Conservation (phyloP, 176 grass and related monocot species). For the Ensete glaucum region DNA sequence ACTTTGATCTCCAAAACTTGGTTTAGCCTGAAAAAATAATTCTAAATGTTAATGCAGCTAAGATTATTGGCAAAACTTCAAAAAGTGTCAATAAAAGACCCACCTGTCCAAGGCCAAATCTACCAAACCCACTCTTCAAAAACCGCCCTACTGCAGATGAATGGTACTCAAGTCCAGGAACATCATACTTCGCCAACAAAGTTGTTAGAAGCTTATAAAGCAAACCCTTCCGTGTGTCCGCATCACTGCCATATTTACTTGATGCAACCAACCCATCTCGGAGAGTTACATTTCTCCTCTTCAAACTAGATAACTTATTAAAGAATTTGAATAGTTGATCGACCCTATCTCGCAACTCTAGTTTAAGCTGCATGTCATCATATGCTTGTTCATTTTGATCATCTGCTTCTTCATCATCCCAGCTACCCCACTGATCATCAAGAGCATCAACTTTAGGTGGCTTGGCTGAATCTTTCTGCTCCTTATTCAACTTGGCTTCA, state of each 20-base stretch:
- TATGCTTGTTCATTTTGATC: constrained; percentile 56
- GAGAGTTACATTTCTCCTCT: constrained; percentile 52
- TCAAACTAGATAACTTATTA: constrained; percentile 76
- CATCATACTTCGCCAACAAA: constrained; percentile 50
- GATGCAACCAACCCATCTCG: constrained; percentile 56
- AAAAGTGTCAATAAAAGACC: constrained; percentile 7
- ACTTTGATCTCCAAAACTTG: constrained; percentile 83
- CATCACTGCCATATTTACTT: constrained; percentile 62
- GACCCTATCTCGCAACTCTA: constrained; percentile 80
- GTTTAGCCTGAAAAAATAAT: constrained; percentile 60
- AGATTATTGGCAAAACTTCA: neutral
- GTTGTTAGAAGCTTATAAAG: constrained; percentile 83
- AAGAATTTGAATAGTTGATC: constrained; percentile 89
- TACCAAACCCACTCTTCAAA: constrained; percentile 89
- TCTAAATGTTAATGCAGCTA: neutral
- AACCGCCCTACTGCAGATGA: constrained; percentile 80
- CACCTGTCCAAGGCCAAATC: constrained; percentile 94
- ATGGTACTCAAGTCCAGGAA: constrained; percentile 82
- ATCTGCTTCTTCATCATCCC: constrained; percentile 74
- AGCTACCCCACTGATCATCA: constrained; percentile 89
- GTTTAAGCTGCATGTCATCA: constrained; percentile 73
- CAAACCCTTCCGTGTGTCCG: constrained; percentile 64
- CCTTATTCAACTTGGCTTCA: constrained; percentile 47
- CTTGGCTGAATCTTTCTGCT: constrained; percentile 30
- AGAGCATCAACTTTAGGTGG: constrained; percentile 60